Conservation (phyloP, 23 red algal species). For the Gracilaria gracilis region DNA sequence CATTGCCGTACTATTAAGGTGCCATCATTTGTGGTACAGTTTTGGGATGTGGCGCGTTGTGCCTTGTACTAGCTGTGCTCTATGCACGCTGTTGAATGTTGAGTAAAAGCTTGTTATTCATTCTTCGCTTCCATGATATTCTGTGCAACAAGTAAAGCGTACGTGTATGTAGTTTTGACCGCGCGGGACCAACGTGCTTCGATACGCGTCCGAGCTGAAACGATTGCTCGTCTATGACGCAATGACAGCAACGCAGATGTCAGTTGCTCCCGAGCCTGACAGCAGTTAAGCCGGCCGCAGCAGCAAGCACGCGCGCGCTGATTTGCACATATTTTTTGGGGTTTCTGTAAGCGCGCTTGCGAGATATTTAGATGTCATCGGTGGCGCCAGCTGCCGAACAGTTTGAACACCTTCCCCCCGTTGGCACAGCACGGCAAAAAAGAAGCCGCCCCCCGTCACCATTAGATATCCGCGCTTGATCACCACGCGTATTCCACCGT, state of each 20-base stretch:
- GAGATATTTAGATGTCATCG: conserved; percentile 9
- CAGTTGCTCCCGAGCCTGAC: neutral
- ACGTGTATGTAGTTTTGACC: no score
- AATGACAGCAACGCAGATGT: conserved; percentile 1
- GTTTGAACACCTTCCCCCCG: neutral
- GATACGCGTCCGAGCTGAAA: no score
- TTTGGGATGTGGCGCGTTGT: neutral
- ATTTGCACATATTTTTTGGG: neutral
- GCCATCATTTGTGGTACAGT: neutral
- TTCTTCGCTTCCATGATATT: no score
- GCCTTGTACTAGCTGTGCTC: neutral
- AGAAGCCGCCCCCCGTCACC: neutral
- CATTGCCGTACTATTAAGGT: conserved; percentile 18
- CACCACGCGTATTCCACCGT: neutral
- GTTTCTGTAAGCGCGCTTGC: neutral
- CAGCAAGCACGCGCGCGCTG: neutral
- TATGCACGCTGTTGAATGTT: neutral
- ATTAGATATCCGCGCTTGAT: neutral
- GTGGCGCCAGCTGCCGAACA: neutral
- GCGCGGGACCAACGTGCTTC: no score
- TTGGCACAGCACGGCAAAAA: neutral
- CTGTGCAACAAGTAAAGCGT: no score
- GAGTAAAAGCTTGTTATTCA: conserved; percentile 1
- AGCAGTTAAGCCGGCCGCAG: neutral
- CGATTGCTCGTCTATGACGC: neutral